phyloP scores from a whole-genome alignment of 2,329 filamentous ascomycete genomes.

The Penicillium italicum region DNA sequence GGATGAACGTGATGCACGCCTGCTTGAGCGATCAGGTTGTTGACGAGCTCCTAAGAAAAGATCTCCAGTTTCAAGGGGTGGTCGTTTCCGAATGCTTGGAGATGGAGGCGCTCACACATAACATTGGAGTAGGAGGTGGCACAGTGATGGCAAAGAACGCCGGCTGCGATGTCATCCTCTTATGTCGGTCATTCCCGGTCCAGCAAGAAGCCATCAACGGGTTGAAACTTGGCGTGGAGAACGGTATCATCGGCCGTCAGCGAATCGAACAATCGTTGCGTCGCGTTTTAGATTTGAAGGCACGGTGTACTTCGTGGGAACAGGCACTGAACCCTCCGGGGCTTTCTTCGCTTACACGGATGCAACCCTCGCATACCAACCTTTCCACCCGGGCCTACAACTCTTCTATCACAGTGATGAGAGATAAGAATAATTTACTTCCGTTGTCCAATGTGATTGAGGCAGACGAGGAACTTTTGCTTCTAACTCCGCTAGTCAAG shows the following conservation, averaged over 20 bases:
- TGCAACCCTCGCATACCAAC: constrained; percentile 76
- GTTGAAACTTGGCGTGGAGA: constrained; percentile 82
- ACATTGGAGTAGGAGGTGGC: constrained; percentile 93
- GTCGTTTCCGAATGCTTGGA: constrained; percentile 93
- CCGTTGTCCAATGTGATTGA: constrained; percentile 79
- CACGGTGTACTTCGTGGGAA: constrained; percentile 82
- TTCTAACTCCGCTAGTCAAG: constrained; percentile 85
- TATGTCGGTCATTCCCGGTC: constrained; percentile 82
- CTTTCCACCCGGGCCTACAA: constrained; percentile 86
- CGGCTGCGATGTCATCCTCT: constrained; percentile 84
- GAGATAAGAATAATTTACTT: constrained; percentile 80
- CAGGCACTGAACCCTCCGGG: constrained; percentile 86
- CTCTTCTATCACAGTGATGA: constrained; percentile 84
- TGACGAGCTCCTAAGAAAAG: constrained; percentile 79
- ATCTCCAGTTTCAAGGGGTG: constrained; percentile 85
- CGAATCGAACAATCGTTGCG: constrained; percentile 76
- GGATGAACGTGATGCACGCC: constrained; percentile 92
- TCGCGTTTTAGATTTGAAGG: constrained; percentile 76
- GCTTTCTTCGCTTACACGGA: constrained; percentile 68
- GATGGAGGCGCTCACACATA: constrained; percentile 93
- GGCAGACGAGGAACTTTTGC: constrained; percentile 79
- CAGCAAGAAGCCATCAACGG: constrained; percentile 91
- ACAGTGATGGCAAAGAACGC: constrained; percentile 98
- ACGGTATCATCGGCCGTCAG: constrained; percentile 78
- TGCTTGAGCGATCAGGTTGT: constrained; percentile 92